These are phyloP conservation scores for Carallia brachiata DNA, from an alignment of 345 rosid genomes.

Conservation along the genomic window DNA sequence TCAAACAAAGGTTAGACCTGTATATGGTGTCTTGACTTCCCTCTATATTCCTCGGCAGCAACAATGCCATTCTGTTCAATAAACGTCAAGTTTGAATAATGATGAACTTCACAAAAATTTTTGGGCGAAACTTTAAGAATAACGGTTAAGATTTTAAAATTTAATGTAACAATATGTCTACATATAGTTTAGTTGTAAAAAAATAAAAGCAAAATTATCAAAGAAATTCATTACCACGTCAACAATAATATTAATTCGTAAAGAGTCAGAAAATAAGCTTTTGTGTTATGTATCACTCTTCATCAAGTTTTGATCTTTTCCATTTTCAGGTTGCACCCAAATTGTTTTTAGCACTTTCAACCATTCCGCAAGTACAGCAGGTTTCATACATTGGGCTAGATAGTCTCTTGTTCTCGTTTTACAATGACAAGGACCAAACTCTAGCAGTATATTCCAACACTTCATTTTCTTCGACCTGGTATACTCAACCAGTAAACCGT, in stretches of 20 bases:
- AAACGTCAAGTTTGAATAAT: too few relatives aligned
- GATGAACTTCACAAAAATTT: too few relatives aligned
- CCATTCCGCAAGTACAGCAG: conserved; percentile 27
- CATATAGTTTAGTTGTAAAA: too few relatives aligned
- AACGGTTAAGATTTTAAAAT: too few relatives aligned
- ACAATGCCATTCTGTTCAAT: neutral
- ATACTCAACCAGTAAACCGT: conserved; percentile 32
- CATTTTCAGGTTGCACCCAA: conserved; percentile 37
- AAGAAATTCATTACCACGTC: too few relatives aligned
- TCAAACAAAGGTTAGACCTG: conserved; percentile 24
- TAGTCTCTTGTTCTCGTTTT: conserved; percentile 35
- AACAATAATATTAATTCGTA: too few relatives aligned
- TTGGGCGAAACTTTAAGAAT: too few relatives aligned
- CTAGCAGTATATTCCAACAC: conserved; percentile 33
- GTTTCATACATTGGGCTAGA: conserved; percentile 33
- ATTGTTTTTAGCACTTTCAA: conserved; percentile 35
- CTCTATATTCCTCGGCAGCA: neutral
- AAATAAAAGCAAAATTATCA: too few relatives aligned
- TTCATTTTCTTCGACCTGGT: conserved; percentile 29
- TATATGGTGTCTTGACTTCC: neutral
- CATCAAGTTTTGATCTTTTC: neutral
- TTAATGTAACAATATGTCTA: too few relatives aligned
- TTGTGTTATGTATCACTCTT: too few relatives aligned
- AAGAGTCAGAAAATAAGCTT: too few relatives aligned
- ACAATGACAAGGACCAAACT: conserved; percentile 15